Conservation (phyloP, 179 eudicot species). For the Camellia oleifera region DNA sequence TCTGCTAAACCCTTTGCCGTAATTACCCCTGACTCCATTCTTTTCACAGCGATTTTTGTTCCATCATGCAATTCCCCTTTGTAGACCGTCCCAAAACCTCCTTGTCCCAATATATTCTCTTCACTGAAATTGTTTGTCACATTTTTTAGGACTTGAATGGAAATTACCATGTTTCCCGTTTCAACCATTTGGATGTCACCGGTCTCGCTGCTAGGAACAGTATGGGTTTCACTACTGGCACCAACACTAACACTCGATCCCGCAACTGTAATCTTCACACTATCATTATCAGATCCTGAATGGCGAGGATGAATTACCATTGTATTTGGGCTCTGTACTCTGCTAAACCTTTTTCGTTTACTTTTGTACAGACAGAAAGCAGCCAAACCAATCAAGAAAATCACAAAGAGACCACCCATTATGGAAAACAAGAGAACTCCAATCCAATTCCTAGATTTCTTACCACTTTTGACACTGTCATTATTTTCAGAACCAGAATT, state of each 20-base stretch:
- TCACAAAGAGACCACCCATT: constrained; percentile 41
- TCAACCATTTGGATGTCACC: constrained; percentile 71
- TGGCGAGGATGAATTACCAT: constrained; percentile 74
- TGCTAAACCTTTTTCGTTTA: constrained; percentile 49
- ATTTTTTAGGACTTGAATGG: constrained; percentile 70
- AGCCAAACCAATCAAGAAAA: constrained; percentile 41
- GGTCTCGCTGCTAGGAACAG: constrained; percentile 37
- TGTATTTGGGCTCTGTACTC: constrained; percentile 71
- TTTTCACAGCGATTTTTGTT: constrained; percentile 81
- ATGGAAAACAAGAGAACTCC: constrained; percentile 40
- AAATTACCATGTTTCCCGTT: constrained; percentile 69
- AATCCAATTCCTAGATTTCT: constrained; percentile 38
- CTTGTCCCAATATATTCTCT: constrained; percentile 64
- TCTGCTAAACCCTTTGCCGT: constrained; percentile 63
- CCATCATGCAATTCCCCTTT: constrained; percentile 81
- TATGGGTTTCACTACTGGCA: constrained; percentile 43
- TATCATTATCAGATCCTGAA: constrained; percentile 69
- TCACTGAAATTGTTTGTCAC: constrained; percentile 74
- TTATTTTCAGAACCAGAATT: constrained; percentile 17
- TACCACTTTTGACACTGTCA: constrained; percentile 16
- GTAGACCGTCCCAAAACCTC: constrained; percentile 88
- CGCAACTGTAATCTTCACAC: constrained; percentile 76
- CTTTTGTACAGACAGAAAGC: constrained; percentile 54
- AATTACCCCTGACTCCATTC: constrained; percentile 71
- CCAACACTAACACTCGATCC: constrained; percentile 64